Conservation (phyloP, 2,329 filamentous ascomycete genomes). For the Chrysosporium keratinophilum region DNA sequence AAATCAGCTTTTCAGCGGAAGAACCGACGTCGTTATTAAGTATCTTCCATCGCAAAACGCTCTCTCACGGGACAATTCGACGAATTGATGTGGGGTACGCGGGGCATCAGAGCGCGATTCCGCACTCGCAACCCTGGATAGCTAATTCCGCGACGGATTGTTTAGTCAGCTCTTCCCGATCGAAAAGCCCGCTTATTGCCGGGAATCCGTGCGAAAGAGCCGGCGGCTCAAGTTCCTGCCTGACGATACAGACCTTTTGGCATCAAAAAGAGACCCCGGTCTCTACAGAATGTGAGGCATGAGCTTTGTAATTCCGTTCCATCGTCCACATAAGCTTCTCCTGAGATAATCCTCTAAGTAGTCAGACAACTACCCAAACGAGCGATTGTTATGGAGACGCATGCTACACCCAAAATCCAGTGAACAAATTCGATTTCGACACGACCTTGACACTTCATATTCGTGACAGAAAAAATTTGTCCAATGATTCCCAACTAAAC, state of each 20-base stretch:
- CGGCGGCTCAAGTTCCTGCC: not conserved
- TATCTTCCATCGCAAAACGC: not conserved
- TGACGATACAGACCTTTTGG: not conserved
- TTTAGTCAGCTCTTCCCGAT: no score
- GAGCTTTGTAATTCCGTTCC: no score
- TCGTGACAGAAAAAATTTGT: not conserved
- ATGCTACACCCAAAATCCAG: no score
- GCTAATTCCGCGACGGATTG: conserved; percentile 3
- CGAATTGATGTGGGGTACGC: not conserved
- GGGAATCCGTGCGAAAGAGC: not conserved
- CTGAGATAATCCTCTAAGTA: no score
- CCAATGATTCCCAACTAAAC: not conserved
- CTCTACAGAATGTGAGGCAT: no score
- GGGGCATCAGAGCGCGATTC: not conserved
- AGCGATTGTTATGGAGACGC: no score
- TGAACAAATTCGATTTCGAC: no score
- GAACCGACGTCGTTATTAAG: not conserved
- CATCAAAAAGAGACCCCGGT: no score
- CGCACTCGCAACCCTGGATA: not conserved
- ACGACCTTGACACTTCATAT: no score
- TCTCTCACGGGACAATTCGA: not conserved
- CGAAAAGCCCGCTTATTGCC: not conserved
- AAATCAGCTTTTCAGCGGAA: not conserved
- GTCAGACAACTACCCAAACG: no score
- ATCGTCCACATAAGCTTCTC: no score